These are phyloP conservation scores for Pistacia atlantica DNA, from an alignment of 345 rosid genomes.

Conservation along the genomic window DNA sequence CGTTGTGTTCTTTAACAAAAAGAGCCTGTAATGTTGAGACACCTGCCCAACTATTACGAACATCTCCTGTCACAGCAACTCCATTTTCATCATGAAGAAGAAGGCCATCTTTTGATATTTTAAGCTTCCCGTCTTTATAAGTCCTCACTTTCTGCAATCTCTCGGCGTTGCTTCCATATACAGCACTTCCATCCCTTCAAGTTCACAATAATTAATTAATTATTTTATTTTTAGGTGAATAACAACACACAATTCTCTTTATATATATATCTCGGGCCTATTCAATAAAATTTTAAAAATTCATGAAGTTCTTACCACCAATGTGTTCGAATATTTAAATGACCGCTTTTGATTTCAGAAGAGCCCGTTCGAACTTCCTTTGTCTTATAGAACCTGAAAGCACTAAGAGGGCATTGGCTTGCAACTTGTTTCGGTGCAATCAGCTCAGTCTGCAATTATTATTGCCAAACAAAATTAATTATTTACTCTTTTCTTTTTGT, in stretches of 20 bases:
- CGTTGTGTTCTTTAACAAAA: slow-evolving; percentile 56
- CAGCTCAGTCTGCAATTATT: slow-evolving; percentile 42
- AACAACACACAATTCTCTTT: background rate
- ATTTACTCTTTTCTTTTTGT: too few species aligned
- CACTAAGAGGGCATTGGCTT: slow-evolving; percentile 47
- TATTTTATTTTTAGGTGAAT: too few species aligned
- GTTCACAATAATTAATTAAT: background rate
- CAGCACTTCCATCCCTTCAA: slow-evolving; percentile 59
- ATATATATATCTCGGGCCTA: too few species aligned
- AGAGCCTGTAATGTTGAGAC: slow-evolving; percentile 55
- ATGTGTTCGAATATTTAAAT: slow-evolving; percentile 48
- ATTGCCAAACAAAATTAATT: background rate
- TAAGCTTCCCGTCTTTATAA: slow-evolving; percentile 55
- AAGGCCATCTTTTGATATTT: slow-evolving; percentile 46
- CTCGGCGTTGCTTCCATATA: slow-evolving; percentile 49
- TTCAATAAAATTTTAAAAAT: too few species aligned
- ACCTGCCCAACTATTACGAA: slow-evolving; percentile 59
- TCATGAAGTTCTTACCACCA: slow-evolving; percentile 47
- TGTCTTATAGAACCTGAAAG: slow-evolving; percentile 55
- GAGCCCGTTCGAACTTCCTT: slow-evolving; percentile 57
- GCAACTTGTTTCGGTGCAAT: slow-evolving; percentile 53
- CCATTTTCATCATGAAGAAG: slow-evolving; percentile 46
- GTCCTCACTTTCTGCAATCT: slow-evolving; percentile 44
- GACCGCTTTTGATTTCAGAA: slow-evolving; percentile 44
- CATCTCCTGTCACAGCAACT: slow-evolving; percentile 45